These are phyloP conservation scores for Effrenium voratum DNA, from an alignment of 73 alveolate species.

Conservation along the genomic window DNA sequence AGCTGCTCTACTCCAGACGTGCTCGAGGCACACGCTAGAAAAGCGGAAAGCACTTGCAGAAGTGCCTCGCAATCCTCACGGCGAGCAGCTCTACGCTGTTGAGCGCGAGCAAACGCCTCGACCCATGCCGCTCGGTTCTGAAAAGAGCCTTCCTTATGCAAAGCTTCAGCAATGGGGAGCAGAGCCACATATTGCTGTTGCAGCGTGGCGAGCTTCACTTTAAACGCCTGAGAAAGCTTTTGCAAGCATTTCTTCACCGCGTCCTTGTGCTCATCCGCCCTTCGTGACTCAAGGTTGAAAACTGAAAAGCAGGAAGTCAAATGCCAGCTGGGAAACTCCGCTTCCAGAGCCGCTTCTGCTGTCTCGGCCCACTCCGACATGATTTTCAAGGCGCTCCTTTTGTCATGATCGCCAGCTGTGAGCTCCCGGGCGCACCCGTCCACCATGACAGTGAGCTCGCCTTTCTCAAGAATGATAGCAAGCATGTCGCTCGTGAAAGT, in stretches of 20 bases:
- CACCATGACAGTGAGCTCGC: too few species aligned
- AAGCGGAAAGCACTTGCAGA: neutral
- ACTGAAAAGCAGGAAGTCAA: neutral
- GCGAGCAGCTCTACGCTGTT: neutral
- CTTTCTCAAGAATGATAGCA: too few species aligned
- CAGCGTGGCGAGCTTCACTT: neutral
- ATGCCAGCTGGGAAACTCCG: neutral
- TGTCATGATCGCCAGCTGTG: too few species aligned
- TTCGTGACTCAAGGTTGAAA: neutral
- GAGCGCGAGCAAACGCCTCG: neutral
- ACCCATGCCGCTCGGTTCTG: neutral
- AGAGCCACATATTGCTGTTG: neutral
- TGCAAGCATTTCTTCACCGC: neutral
- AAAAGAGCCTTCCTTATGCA: neutral
- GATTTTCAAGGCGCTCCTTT: too few species aligned
- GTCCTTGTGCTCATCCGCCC: neutral
- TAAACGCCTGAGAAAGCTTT: neutral
- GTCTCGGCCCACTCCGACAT: neutral
- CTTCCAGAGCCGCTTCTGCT: neutral
- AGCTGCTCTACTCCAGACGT: conserved; percentile 39
- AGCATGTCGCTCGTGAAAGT: too few species aligned
- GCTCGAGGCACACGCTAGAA: neutral
- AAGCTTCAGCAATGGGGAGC: neutral
- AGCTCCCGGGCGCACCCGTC: too few species aligned
- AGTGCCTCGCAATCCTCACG: neutral